Base-by-base conservation (phyloP, 139 green algal genomes). In the Ettlia oleoabundans region DNA sequence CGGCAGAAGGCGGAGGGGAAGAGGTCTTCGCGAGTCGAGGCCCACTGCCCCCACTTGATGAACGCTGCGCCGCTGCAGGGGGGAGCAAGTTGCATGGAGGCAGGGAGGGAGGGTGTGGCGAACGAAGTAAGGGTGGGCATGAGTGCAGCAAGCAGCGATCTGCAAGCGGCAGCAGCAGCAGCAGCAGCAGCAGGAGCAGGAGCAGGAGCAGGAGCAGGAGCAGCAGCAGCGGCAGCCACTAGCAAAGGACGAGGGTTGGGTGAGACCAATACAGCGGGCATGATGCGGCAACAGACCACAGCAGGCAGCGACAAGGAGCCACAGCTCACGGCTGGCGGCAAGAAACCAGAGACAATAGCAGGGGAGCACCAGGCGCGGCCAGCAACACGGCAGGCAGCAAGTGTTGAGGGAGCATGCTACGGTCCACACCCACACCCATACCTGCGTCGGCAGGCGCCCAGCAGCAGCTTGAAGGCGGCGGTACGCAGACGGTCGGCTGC, bases 41-140 rank as follows among this genome's bases (percentile, higher is more conserved):
- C 88, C 93, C 93, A 97, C 89, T 97, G 93, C 1, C 91, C 93
- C 93, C 93, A 96, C 86, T 97, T 97, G 74, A 97, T 94, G 79
- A 92, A 93, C 4, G 94, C 94, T 1, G 95, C 89, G 35, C 95
- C 90, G 75, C 89, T 83, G 30, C 71, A 53, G 55, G 19, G 33
- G 26, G 28, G 26, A 82, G 26, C 6, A 30, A 82, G 43, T 26
- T 4, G 47, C 42, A 28, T 47, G n/a, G 74, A 37, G 32, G 80
- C 52, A 8, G 79, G 30, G 22, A 41, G 32, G 64, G 64, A 35
- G 40, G 52, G 32, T 21, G 33, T 55, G 4, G 37, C 40, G 43
- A 15, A 10, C 4, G 9, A 66, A n/a, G 26, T 66, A 13, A 10
- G 47, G 13, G n/a, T 38, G 18, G 38, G 24, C 7, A 41, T 18